phyloP scores from a whole-genome alignment of 805 yeast genomes.

The Vanderwaltozyma verrucispora region DNA sequence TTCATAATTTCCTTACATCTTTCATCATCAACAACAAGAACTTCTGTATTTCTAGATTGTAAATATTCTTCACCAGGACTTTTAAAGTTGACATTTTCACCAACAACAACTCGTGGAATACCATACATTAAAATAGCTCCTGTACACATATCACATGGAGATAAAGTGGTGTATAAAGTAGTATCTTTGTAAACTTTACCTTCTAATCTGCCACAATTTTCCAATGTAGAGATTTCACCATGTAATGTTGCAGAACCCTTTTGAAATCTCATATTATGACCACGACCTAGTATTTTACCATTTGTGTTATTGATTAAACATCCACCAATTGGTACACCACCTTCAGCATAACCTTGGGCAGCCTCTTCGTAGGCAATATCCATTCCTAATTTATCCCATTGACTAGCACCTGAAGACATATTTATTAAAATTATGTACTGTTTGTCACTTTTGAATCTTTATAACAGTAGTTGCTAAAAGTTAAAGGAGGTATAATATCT shows the following conservation, averaged over 20 bases:
- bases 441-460: too few species aligned
- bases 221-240: conserved; percentile 85
- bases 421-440: too few species aligned
- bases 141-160: conserved; percentile 93
- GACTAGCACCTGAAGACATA: conserved; percentile 11
- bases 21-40: conserved; percentile 47
- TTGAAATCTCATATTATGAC: conserved; percentile 87
- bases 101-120: conserved; percentile 74
- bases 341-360: conserved; percentile 53
- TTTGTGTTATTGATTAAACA: conserved; percentile 37
- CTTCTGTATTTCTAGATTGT: conserved; percentile 55
- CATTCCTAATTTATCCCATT: conserved; percentile 59
- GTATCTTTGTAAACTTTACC: conserved; percentile 73
- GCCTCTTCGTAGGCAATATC: conserved; percentile 68
- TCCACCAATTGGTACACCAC: conserved; percentile 79
- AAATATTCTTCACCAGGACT: conserved; percentile 75
- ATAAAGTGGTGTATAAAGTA: conserved; percentile 84
- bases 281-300: conserved; percentile 75
- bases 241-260: conserved; percentile 76
- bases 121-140: conserved; percentile 91
- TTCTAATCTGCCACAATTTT: conserved; percentile 80
- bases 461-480: too few species aligned
- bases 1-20: conserved; percentile 66
- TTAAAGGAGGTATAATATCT: too few species aligned
- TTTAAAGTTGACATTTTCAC: conserved; percentile 72